Evolutionary conservation across 345 rosid genomes (phyloP), one percentile per base, ranked within the genome.

Genomic region (Linum lewisii): DNA sequence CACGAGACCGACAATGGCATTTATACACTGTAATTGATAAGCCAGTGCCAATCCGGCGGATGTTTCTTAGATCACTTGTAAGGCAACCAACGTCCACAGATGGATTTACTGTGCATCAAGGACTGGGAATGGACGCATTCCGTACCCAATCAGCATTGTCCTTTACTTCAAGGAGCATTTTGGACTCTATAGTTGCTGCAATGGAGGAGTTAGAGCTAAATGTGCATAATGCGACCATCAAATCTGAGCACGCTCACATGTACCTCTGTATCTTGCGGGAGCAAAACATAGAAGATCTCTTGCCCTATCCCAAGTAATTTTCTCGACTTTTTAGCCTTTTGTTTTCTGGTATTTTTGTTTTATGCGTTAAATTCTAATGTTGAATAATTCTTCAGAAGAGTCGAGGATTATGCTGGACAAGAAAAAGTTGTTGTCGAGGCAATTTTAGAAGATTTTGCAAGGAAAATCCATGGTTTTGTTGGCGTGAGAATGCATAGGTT

Each of bases 121-220:
- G 87, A 68, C 75, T 74, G 38, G 80, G 77, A 66, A 57, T 62
- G 47, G 82, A 75, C 67, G 68, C 73, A 56, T 73, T 70, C 59
- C 67, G 62, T 64, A 71, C 76, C 21, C 83, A 77, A 4, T 63
- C 65, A 60, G 70, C 82, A 45, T 68, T 80, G 72, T 82, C 96
- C 19, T 87, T 80, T 75, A 87, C 95, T 9, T 84, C 96, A 20
- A 81, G 82, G 73, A 82, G 96, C 74, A 77, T 94, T 67, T 75
- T 85, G 77, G 85, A 93, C 77, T 87, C 96, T 44, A 75, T 94
- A 73, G 79, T 85, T 74, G 76, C 79, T 73, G 97, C 97, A 58
- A 85, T 94, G 97, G 99, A 94, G 74, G 99, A 94, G 73, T 77
- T 94, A 75, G 99, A 94, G 74, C 87, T 94, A 61, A 85, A 90